Base-by-base conservation (phyloP, 371 early-diverging fungal species). In the Massospora cicadina region DNA sequence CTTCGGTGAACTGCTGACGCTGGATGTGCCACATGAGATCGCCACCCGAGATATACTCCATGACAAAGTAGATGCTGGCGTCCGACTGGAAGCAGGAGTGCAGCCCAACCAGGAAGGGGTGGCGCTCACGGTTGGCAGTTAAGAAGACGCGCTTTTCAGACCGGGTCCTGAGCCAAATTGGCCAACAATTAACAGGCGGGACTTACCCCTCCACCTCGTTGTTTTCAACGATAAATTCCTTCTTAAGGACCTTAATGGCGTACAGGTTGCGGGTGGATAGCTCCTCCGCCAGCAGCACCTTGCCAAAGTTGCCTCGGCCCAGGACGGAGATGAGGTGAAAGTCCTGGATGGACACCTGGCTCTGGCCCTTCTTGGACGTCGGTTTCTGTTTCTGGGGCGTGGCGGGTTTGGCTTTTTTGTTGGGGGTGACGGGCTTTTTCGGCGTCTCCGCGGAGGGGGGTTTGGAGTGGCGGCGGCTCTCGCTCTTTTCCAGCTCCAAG, bases 41-140 rank as follows among this genome's bases (percentile, higher is more conserved):
- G 65, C 99, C 99, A 66, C 99, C 99, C 24, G 82, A 79, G 5
- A 98, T 87, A 78, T 95, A 99, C 71, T 99, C 99, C 95, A 98
- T 95, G 28, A 97, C 95, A 74, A 98, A 93, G 77, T 90, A 98
- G 32, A 98, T 78, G 60, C 95, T 83, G 33, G 86, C 86, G 55
- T 90, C 86, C 0, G 93, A 88, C 74, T 98, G 96, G 80, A 98
- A 96, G 70, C 89, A 89, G 28, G 91, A 90, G 73, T 98, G 93
- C 68, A 98, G 78, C 23, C 88, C 90, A 33, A 97, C 88, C 64
- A 99, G 76, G 86, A 98, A 99, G 26, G 98, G 95, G 68, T 95
- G 95, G 10, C 86, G 88, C 33, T 80, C 87, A 61, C 77, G 75
- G 71, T 88, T 93, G 54, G 93, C 95, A 10, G 87, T 78, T 69